phyloP scores from a whole-genome alignment of 2,329 filamentous ascomycete genomes.

The Colletotrichum caudatum region DNA sequence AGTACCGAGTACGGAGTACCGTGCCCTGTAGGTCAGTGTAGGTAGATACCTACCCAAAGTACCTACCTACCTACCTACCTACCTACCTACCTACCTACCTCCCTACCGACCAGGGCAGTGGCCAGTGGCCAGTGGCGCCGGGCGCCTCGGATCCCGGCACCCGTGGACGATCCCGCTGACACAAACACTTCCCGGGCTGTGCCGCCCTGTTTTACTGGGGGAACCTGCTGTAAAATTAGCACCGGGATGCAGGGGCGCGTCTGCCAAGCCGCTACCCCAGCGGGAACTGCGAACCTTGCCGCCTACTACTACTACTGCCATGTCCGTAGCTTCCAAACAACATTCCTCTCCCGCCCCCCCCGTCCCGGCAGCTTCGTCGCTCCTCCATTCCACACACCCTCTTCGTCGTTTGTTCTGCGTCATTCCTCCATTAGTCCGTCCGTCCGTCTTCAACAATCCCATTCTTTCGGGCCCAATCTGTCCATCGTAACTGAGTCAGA shows the following conservation, averaged over 20 bases:
- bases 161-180: slow-evolving; percentile 1
- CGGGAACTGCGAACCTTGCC: slow-evolving; percentile 15
- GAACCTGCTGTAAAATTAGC: no score
- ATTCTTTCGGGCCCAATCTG: background rate
- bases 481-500: background rate
- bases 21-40: no score
- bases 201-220: no score
- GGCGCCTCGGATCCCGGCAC: slow-evolving; percentile 1
- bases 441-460: background rate
- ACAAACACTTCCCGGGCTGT: slow-evolving; percentile 27
- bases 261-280: slow-evolving; percentile 32
- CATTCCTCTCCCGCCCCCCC: slow-evolving; percentile 21
- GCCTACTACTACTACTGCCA: no score
- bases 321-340: no score
- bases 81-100: no score
- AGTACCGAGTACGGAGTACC: no score
- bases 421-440: slow-evolving; percentile 6
- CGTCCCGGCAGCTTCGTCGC: background rate
- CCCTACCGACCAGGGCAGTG: no score
- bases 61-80: no score
- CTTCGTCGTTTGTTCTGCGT: slow-evolving; percentile 10
- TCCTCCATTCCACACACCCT: background rate
- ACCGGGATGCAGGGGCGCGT: slow-evolving; percentile 35
- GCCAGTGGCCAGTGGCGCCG: no score
- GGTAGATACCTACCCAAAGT: no score